Conservation (phyloP, 2,329 filamentous ascomycete species). For the Calonectria hongkongensis region DNA sequence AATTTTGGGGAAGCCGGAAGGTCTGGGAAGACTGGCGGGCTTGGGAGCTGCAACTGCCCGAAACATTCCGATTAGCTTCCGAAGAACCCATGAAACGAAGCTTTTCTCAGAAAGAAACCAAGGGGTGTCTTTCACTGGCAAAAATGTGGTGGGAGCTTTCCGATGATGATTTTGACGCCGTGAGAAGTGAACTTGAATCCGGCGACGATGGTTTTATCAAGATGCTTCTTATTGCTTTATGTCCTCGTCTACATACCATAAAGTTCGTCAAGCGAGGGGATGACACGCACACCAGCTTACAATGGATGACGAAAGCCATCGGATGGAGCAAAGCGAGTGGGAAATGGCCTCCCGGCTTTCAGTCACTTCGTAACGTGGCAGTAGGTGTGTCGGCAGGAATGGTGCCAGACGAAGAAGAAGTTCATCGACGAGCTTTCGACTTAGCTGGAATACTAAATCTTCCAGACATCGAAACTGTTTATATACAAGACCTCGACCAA, state of each 20-base stretch:
- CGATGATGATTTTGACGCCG: neutral
- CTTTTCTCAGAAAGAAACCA: neutral
- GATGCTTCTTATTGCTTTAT: constrained; percentile 42
- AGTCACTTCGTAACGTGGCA: constrained; percentile 31
- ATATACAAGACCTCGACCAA: constrained; percentile 20
- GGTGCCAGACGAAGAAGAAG: neutral
- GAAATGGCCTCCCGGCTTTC: constrained; percentile 43
- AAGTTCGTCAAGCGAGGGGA: constrained; percentile 21
- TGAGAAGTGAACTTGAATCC: neutral
- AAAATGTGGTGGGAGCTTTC: constrained; percentile 26
- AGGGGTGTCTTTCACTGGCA: neutral
- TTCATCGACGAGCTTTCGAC: neutral
- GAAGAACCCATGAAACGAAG: neutral
- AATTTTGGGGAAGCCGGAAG: constrained; percentile 44
- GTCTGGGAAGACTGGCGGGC: constrained; percentile 41
- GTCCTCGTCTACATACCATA: constrained; percentile 40
- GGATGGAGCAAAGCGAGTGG: constrained; percentile 1
- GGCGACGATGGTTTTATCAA: constrained; percentile 46
- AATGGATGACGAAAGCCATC: constrained; percentile 32
- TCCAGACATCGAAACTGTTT: constrained; percentile 34
- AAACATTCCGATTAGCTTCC: neutral
- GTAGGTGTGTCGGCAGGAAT: constrained; percentile 24
- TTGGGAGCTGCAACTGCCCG: constrained; percentile 2
- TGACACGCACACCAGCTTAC: neutral
- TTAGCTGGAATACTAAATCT: constrained; percentile 30